Evolutionary conservation across 352 stramenopile species (phyloP).

Genomic region (Heterotrichella gracilis): DNA sequence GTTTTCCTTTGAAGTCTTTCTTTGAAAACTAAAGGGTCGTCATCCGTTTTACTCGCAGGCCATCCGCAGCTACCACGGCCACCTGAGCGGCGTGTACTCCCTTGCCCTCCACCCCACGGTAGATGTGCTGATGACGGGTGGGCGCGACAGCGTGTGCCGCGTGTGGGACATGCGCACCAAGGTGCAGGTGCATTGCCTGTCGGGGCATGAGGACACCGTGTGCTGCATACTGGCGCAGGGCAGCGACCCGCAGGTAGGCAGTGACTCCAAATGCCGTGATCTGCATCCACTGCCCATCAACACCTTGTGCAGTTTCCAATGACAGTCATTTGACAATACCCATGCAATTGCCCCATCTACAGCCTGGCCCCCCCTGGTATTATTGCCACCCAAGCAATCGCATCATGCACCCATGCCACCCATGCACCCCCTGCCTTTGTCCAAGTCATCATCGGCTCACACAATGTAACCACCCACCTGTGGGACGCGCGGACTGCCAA

Average conservation of each 20-base stretch:
- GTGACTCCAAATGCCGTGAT: slow-evolving; percentile 14
- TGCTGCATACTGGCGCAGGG: slow-evolving; percentile 62
- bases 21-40: too few relatives aligned
- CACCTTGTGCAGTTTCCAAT: neutral
- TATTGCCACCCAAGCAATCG: too few relatives aligned
- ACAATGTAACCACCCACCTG: slow-evolving; percentile 25
- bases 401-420: too few relatives aligned
- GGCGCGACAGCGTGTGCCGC: slow-evolving; percentile 38
- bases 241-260: slow-evolving; percentile 76
- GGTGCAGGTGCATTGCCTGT: slow-evolving; percentile 59
- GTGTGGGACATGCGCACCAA: slow-evolving; percentile 98
- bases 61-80: slow-evolving; percentile 96
- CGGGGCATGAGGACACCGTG: slow-evolving; percentile 80
- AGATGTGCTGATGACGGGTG: slow-evolving; percentile 81
- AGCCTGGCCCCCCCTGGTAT: neutral
- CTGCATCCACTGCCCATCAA: neutral
- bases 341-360: neutral
- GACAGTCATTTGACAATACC: neutral
- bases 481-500: too few relatives aligned
- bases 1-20: too few relatives aligned
- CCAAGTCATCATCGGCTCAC: slow-evolving; percentile 37
- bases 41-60: too few relatives aligned
- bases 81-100: slow-evolving; percentile 84
- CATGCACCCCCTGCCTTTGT: too few relatives aligned
- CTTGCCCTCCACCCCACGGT: slow-evolving; percentile 83